A percentile compares a stretch with the other conserved stretches of the same genome.
These are phyloP conservation scores for Venturia effusa DNA, from an alignment of 2,329 filamentous ascomycete species.

Conservation along the genomic window DNA sequence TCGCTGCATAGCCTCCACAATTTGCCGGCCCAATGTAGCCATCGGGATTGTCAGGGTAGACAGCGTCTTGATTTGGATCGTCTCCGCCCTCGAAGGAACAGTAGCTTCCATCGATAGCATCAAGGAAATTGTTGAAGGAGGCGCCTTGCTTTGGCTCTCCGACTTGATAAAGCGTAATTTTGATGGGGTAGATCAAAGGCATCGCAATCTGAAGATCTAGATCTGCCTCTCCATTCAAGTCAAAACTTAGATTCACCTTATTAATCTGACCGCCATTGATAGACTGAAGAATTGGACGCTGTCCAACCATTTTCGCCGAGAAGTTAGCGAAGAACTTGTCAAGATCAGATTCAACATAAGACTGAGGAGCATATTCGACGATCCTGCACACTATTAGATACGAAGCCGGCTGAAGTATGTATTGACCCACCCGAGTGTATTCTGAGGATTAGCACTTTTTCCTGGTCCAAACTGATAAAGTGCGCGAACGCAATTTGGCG, in stretches of 20 bases:
- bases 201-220: slow-evolving; percentile 13
- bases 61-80: slow-evolving; percentile 30
- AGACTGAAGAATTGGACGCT: slow-evolving; percentile 33
- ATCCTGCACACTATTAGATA: slow-evolving; percentile 23
- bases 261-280: slow-evolving; percentile 32
- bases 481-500: slow-evolving; percentile 35
- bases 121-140: slow-evolving; percentile 14
- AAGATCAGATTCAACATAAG: slow-evolving; percentile 40
- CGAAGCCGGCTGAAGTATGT: neutral
- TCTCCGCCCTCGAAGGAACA: slow-evolving; percentile 19
- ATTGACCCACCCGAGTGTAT: slow-evolving; percentile 5
- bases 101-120: slow-evolving; percentile 11
- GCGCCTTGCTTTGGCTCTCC: slow-evolving; percentile 28
- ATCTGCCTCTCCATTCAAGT: slow-evolving; percentile 11
- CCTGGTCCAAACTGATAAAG: slow-evolving; percentile 34
- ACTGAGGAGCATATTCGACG: slow-evolving; percentile 41
- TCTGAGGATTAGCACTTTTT: slow-evolving; percentile 19
- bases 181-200: slow-evolving; percentile 8
- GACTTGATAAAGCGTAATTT: slow-evolving; percentile 17
- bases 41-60: slow-evolving; percentile 36
- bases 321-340: slow-evolving; percentile 38
- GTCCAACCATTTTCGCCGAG: slow-evolving; percentile 32
- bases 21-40: slow-evolving; percentile 17
- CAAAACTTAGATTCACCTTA: slow-evolving; percentile 14
- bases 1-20: slow-evolving; percentile 12